Evolutionary conservation across 1,139 yeast genomes (phyloP).

Genomic region (Scheffersomyces segobiensis): DNA sequence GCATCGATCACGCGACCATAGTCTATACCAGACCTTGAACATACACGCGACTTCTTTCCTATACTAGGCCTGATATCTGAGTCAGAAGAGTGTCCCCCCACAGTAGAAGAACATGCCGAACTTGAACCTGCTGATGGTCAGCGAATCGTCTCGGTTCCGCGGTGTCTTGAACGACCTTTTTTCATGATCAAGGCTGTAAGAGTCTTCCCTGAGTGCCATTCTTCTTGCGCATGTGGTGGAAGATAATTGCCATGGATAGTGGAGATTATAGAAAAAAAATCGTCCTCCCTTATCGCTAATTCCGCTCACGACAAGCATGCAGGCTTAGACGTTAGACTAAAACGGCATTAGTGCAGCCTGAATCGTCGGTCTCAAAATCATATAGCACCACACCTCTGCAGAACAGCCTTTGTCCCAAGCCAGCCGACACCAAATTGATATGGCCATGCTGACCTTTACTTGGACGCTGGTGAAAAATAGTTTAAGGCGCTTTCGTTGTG

Average conservation of each 20-base stretch:
- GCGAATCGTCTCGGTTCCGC: background rate
- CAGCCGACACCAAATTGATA: background rate
- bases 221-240: no score
- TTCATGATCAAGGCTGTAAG: no score
- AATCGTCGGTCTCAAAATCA: background rate
- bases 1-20: background rate
- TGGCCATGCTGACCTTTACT: background rate
- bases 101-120: background rate
- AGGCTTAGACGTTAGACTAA: no score
- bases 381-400: background rate
- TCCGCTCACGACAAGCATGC: no score
- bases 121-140: background rate
- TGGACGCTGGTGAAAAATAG: no score
- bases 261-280: no score
- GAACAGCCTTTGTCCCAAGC: background rate
- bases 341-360: no score
- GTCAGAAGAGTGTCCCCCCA: background rate
- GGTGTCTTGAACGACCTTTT: no score
- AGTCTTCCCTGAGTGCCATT: no score
- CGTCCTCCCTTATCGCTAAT: no score
- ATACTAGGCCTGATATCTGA: background rate
- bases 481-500: background rate
- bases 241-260: no score
- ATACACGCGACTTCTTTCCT: background rate
- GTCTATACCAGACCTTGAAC: background rate